Conservation (phyloP, 2,329 filamentous ascomycete species). For the Akanthomyces lecanii region DNA sequence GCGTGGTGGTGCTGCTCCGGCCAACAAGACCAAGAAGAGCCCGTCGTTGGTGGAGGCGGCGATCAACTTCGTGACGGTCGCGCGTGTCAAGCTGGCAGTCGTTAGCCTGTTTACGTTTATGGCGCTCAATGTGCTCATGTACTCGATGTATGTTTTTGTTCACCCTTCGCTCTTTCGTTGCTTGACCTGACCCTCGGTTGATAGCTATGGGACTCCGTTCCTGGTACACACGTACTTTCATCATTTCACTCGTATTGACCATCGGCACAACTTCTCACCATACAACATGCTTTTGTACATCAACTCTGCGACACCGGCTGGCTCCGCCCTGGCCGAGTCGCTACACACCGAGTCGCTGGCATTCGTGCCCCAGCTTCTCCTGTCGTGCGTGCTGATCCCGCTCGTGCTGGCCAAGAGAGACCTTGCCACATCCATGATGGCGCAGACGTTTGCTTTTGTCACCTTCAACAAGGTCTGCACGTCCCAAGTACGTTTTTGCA, state of each 20-base stretch:
- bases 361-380: constrained; percentile 80
- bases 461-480: constrained; percentile 99
- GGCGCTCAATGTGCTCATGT: constrained; percentile 74
- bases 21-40: constrained; percentile 1
- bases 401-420: constrained; percentile 74
- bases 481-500: constrained; percentile 67
- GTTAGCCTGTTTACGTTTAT: constrained; percentile 70
- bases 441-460: constrained; percentile 95
- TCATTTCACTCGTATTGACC: constrained; percentile 88
- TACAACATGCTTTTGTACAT: constrained; percentile 93
- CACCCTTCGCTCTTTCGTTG: not conserved
- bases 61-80: constrained; percentile 45
- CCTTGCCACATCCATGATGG: constrained; percentile 79
- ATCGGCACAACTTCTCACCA: constrained; percentile 96
- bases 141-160: constrained; percentile 53
- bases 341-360: constrained; percentile 70
- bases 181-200: constrained; percentile 1
- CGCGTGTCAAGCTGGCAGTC: constrained; percentile 54
- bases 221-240: constrained; percentile 88
- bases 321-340: constrained; percentile 28
- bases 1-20: not conserved
- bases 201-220: constrained; percentile 74
- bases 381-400: constrained; percentile 74
- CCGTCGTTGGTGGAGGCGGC: constrained; percentile 23
- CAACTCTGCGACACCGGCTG: constrained; percentile 57